phyloP scores from a whole-genome alignment of 306 rosid species.

The Gleditsia sinensis region DNA sequence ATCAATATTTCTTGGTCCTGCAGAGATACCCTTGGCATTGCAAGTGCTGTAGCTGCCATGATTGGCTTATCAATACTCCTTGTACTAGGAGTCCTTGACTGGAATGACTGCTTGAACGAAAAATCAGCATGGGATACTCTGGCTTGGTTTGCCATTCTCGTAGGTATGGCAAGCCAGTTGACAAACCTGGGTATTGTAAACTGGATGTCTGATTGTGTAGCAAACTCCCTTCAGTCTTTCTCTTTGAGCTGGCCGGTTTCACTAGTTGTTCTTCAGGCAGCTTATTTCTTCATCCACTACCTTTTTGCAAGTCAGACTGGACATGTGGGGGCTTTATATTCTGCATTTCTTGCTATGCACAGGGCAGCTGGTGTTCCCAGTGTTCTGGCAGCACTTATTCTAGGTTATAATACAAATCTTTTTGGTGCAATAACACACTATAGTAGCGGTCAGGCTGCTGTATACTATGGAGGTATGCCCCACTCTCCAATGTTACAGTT shows the following conservation, averaged over 20 bases:
- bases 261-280: slow-evolving; percentile 77
- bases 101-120: slow-evolving; percentile 91
- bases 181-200: slow-evolving; percentile 78
- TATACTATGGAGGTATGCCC: slow-evolving; percentile 89
- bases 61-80: slow-evolving; percentile 86
- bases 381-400: slow-evolving; percentile 72
- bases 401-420: slow-evolving; percentile 87
- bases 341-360: slow-evolving; percentile 95
- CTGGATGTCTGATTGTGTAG: slow-evolving; percentile 88
- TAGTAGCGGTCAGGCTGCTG: slow-evolving; percentile 97
- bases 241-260: slow-evolving; percentile 91
- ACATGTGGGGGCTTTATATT: slow-evolving; percentile 89
- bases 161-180: slow-evolving; percentile 94
- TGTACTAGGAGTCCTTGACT: slow-evolving; percentile 78
- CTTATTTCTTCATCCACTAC: slow-evolving; percentile 91
- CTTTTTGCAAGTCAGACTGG: slow-evolving; percentile 98
- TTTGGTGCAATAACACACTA: slow-evolving; percentile 94
- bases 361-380: slow-evolving; percentile 94
- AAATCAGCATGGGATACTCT: slow-evolving; percentile 97
- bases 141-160: slow-evolving; percentile 93
- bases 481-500: background rate
- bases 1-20: slow-evolving; percentile 26
- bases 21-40: slow-evolving; percentile 76
- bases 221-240: slow-evolving; percentile 54
- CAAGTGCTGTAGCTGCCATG: slow-evolving; percentile 95